Conservation (phyloP, 2,329 filamentous ascomycete species). For the Botrytis paeoniae region DNA sequence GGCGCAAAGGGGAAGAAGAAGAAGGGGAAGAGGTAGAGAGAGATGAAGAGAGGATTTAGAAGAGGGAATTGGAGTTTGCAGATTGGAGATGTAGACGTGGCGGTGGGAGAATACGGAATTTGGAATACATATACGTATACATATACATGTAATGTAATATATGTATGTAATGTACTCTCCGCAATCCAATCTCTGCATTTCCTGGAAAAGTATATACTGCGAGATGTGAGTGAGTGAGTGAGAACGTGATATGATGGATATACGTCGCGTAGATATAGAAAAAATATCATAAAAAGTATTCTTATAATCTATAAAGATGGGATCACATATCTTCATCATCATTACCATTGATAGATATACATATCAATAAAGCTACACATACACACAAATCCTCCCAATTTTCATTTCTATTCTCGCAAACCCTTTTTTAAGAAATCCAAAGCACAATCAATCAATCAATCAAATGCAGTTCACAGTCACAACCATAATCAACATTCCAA, state of each 20-base stretch:
- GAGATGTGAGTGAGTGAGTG: too few relatives aligned
- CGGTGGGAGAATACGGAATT: background rate
- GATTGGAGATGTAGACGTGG: background rate
- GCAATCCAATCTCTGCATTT: background rate
- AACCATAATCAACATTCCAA: background rate
- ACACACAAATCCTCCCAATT: background rate
- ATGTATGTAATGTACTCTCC: background rate
- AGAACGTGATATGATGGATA: background rate
- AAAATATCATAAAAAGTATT: background rate
- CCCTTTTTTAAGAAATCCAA: background rate
- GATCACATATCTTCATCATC: background rate
- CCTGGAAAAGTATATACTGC: background rate
- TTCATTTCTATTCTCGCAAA: background rate
- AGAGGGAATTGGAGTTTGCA: background rate
- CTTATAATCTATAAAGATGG: background rate
- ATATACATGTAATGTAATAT: background rate
- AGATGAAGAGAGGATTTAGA: background rate
- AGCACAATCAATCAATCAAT: background rate
- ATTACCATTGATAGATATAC: background rate
- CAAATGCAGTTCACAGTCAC: background rate
- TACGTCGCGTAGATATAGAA: background rate
- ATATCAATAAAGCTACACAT: background rate
- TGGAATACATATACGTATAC: background rate
- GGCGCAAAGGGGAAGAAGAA: slow-evolving; percentile 38
- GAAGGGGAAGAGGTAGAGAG: slow-evolving; percentile 50